Base-by-base conservation (phyloP, 805 yeast species). In the Yarrowia porcina region DNA sequence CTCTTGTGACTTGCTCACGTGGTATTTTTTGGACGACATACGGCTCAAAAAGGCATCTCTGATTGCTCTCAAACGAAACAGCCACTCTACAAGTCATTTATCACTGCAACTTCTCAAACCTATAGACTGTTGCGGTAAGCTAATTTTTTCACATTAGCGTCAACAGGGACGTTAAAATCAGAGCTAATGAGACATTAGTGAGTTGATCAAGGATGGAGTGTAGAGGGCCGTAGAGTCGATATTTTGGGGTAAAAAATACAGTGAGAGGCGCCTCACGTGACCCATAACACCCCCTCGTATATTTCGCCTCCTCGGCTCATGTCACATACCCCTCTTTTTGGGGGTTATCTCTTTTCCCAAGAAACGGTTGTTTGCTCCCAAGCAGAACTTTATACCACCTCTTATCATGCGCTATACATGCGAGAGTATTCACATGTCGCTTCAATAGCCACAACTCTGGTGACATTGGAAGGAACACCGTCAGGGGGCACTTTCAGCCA, bases 321-420 rank as follows among this genome's bases (percentile, higher is more conserved):
- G 7, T 27, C n/a, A 3, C 7, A n/a, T 35, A n/a, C 38, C 38
- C 38, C 38, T 35, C 38, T 6, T 35, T 32, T 10, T 17, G 20
- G 38, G 12, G 38, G 12, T 10, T 10, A 35, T 35, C 20, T 35
- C 38, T 18, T 17, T 23, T n/a, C 11, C 33, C 27, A 12, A 11
- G 35, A 5, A 33, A 13, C 11, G 3, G 6, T 25, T 49, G 56
- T 20, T 52, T 52, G 59, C 59, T 52, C 59, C 59, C 59, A 52
- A 52, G 44, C 33, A 33, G 17, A 52, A 52, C 59, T 27, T 21
- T 52, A 52, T 25, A 30, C 13, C 44, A 20, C 59, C 59, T 49
- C 59, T 52, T 52, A 52, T 52, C 59, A 17, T 35, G 59, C 59
- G 59, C 59, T 35, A 52, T 35, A 52, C 59, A 52, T 52, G 59